Conservation (phyloP, 352 stramenopile genomes). For the Phytopythium sindhum region DNA sequence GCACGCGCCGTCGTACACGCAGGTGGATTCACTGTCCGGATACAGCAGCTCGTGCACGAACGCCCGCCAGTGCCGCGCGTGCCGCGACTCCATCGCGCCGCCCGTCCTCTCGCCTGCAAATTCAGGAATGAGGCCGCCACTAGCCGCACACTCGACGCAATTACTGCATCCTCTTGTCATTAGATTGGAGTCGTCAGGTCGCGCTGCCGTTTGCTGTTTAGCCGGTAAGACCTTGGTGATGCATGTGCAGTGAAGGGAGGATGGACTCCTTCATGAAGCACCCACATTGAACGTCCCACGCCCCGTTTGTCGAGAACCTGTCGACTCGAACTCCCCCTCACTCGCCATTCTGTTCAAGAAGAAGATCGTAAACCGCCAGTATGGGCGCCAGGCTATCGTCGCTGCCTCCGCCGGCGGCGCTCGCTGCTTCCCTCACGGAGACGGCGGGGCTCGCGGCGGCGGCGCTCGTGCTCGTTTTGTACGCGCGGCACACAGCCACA, state of each 20-base stretch:
- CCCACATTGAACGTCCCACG: not conserved
- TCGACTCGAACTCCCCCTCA: not conserved
- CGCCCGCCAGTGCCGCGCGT: slow-evolving; percentile 37
- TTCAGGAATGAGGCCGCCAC: not conserved
- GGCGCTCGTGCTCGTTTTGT: slow-evolving; percentile 12
- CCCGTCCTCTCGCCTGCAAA: not conserved
- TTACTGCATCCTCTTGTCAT: not conserved
- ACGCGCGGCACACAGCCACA: slow-evolving; percentile 16
- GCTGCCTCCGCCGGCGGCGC: not conserved
- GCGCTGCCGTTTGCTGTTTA: not conserved
- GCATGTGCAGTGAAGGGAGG: too few relatives aligned
- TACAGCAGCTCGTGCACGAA: slow-evolving; percentile 35
- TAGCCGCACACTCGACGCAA: not conserved
- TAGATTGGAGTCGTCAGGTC: not conserved
- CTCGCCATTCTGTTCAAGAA: not conserved
- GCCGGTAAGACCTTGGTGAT: too few relatives aligned
- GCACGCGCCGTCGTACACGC: slow-evolving; percentile 43
- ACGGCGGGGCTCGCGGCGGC: slow-evolving; percentile 11
- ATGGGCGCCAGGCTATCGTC: not conserved
- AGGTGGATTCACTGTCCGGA: not conserved
- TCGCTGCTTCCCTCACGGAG: not conserved
- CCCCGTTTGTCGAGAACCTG: too few relatives aligned
- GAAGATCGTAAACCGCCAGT: not conserved
- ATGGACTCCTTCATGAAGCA: too few relatives aligned
- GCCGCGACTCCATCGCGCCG: slow-evolving; percentile 33